Percentiles rank a stretch among this genome's conserved stretches.
phyloP scores from a whole-genome alignment of 192 early-diverging fungal genomes.

The Piromyces finnis region DNA sequence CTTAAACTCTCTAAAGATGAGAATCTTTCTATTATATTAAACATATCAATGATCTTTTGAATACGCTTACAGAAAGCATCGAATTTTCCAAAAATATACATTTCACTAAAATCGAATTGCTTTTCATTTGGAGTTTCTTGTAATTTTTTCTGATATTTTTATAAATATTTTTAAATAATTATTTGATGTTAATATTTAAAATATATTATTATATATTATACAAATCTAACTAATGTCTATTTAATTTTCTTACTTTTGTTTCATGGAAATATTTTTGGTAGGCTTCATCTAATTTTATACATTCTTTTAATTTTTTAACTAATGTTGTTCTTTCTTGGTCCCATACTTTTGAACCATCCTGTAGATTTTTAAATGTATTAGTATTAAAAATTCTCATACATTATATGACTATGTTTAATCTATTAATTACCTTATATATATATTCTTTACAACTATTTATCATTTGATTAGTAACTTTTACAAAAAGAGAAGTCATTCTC shows the following conservation, averaged over 20 bases:
- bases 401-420: too few relatives aligned
- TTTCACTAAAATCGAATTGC: constrained; percentile 49
- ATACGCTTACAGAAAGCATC: constrained; percentile 52
- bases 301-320: constrained; percentile 31
- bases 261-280: constrained; percentile 45
- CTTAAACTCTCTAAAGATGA: constrained; percentile 30
- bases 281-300: constrained; percentile 37
- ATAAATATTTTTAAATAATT: too few relatives aligned
- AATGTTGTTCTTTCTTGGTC: constrained; percentile 31
- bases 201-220: too few relatives aligned
- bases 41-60: constrained; percentile 51
- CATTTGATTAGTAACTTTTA: constrained; percentile 53
- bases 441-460: constrained; percentile 49
- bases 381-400: too few relatives aligned
- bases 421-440: constrained; percentile 39
- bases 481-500: constrained; percentile 45
- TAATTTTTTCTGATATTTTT: constrained; percentile 31
- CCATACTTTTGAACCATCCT: constrained; percentile 43
- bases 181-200: too few relatives aligned
- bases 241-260: constrained; percentile 28
- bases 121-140: constrained; percentile 41
- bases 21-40: constrained; percentile 46
- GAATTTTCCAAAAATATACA: constrained; percentile 55
- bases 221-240: too few relatives aligned
- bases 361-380: neutral